Base-by-base conservation (phyloP, 169 alveolate species). In the Neospora caninum region DNA sequence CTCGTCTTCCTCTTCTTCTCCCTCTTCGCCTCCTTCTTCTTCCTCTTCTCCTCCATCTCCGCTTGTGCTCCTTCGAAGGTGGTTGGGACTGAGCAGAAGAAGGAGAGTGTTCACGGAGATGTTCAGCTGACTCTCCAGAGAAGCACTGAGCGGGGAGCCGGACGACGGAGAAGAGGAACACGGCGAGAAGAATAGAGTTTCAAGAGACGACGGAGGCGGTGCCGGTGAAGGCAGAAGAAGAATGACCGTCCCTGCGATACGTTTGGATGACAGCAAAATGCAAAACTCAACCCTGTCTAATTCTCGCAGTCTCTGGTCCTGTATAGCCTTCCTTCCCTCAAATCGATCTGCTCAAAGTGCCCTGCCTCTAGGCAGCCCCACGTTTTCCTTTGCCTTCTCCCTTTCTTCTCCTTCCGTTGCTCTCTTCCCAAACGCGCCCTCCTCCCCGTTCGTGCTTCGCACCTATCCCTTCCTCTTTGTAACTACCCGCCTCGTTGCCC, bases 221-320 rank as follows among this genome's bases (percentile, higher is more conserved):
- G 86, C 86, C 45, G 86, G 86, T 9, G 45, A 78, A 16, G 86
- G 86, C 29, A 78, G 86, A 20, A 78, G 49, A n/a, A 78, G 86
- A n/a, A 78, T 78, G n/a, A 38, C 45, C 27, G 86, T 36, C 4
- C 86, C 86, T 78, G 45, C 86, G 38, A 69, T 27, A 64, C 73
- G 27, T 64, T 64, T 27, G 18, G 82, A 18, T 31, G 82, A 6
- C 6, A 69, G 18, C 34, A 69, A 20, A 69, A 69, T 2, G 27
- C 73, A 9, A 69, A 10, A 69, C 82, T 29, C 34, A 29, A 69
- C 82, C 34, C n/a, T 10, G 18, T 69, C 22, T 13, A 49, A 13
- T 7, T 13, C 58, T 49, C 58, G 58, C 58, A 4, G 4, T 49
- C 58, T 49, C 22, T n/a, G n/a, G n/a, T n/a, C n/a, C n/a, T 49